Evolutionary conservation across 1,139 yeast genomes (phyloP).

Genomic region (Taiozyma sp.): DNA sequence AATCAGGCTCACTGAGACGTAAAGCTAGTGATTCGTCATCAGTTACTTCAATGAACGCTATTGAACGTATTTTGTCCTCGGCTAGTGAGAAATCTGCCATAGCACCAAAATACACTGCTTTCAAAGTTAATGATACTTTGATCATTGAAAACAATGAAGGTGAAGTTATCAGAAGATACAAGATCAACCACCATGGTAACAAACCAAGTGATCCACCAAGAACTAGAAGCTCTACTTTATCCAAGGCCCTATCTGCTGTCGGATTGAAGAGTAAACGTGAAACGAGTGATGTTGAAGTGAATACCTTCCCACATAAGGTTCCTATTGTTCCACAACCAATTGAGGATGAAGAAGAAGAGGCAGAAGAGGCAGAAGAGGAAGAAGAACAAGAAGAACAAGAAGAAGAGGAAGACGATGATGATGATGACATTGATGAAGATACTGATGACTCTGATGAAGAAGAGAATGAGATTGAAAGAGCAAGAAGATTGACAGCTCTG

Average conservation of each 20-base stretch:
- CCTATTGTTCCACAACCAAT: background rate
- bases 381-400: background rate
- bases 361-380: background rate
- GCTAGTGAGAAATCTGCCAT: conserved; percentile 7
- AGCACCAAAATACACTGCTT: conserved; percentile 43
- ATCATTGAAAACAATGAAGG: conserved; percentile 91
- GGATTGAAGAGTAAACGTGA: conserved; percentile 34
- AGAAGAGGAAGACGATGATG: background rate
- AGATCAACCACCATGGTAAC: conserved; percentile 50
- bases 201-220: conserved; percentile 6
- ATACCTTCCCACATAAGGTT: background rate
- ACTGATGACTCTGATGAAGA: background rate
- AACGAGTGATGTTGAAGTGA: background rate
- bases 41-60: conserved; percentile 17
- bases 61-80: conserved; percentile 9
- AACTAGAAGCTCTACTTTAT: conserved; percentile 24
- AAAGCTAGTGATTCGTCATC: conserved; percentile 20
- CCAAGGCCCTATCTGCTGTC: conserved; percentile 47
- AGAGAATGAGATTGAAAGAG: background rate
- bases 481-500: background rate
- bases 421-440: background rate
- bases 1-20: conserved; percentile 5
- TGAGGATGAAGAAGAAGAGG: background rate
- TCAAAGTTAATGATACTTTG: conserved; percentile 63
- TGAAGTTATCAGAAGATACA: conserved; percentile 80